Conservation (phyloP, 2,329 filamentous ascomycete species). For the Stagonosporopsis vannaccii region DNA sequence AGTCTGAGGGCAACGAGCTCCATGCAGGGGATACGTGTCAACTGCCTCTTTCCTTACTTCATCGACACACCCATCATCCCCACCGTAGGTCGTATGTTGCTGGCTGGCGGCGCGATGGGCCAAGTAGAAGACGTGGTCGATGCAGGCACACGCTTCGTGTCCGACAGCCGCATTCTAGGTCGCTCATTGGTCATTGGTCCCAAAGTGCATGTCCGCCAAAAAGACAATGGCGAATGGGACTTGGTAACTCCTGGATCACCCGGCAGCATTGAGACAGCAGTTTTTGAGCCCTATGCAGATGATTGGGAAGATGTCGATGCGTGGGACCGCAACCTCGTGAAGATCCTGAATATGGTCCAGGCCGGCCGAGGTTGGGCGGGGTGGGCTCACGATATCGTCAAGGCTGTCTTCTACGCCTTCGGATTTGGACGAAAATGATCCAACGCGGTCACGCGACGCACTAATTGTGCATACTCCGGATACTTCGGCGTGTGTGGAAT, state of each 20-base stretch:
- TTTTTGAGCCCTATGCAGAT: constrained; percentile 69
- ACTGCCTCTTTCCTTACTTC: constrained; percentile 73
- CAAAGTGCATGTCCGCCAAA: constrained; percentile 57
- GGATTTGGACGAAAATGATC: constrained; percentile 26
- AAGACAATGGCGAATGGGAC: constrained; percentile 46
- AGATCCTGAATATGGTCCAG: constrained; percentile 61
- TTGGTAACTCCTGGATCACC: constrained; percentile 33
- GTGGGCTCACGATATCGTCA: constrained; percentile 52
- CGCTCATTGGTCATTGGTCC: constrained; percentile 66
- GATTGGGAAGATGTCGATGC: constrained; percentile 65
- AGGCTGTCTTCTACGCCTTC: constrained; percentile 36
- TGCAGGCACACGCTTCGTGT: constrained; percentile 67
- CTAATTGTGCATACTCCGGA: constrained; percentile 5
- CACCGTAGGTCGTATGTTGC: constrained; percentile 55
- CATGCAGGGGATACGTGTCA: constrained; percentile 64
- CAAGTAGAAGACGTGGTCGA: constrained; percentile 68
- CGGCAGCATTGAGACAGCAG: constrained; percentile 52
- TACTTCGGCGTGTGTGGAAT: constrained; percentile 5
- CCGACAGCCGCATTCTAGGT: constrained; percentile 65
- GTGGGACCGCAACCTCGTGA: constrained; percentile 63
- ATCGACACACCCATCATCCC: constrained; percentile 67
- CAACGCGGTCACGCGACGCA: constrained; percentile 4
- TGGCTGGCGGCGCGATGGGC: constrained; percentile 65
- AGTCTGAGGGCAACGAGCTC: constrained; percentile 61
- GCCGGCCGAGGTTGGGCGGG: constrained; percentile 62